Evolutionary conservation across 441 rosid species (phyloP).

Genomic region (Flueggea neowawraea): DNA sequence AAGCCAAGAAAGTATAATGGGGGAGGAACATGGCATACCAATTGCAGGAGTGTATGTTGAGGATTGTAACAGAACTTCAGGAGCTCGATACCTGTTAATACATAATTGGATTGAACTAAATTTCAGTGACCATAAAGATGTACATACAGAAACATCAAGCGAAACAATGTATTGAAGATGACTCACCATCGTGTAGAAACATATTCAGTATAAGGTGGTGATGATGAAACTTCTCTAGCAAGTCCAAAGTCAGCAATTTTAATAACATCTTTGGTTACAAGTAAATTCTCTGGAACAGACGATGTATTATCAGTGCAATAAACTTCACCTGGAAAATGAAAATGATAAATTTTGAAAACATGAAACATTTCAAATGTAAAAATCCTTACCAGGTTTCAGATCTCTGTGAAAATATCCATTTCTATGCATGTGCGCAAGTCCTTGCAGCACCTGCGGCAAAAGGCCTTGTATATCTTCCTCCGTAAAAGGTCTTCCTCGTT

Average conservation of each 20-base stretch:
- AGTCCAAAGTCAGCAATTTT: constrained; percentile 99
- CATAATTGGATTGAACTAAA: neutral
- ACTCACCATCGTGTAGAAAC: constrained; percentile 96
- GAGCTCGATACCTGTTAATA: constrained; percentile 84
- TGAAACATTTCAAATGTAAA: neutral
- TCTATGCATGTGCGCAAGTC: constrained; percentile 87
- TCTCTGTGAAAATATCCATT: constrained; percentile 96
- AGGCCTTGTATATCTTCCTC: constrained; percentile 77
- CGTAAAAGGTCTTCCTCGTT: constrained; percentile 63
- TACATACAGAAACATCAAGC: constrained; percentile 1
- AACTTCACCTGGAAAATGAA: neutral
- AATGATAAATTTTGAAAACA: neutral
- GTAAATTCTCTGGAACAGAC: constrained; percentile 55
- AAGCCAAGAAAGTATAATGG: neutral
- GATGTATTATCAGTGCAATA: neutral
- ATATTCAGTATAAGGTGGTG: constrained; percentile 88
- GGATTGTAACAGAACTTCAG: constrained; percentile 93
- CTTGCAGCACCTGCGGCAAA: constrained; percentile 91
- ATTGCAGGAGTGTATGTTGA: constrained; percentile 74
- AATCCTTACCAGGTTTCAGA: constrained; percentile 81
- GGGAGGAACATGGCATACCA: constrained; percentile 38
- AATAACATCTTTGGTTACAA: constrained; percentile 69
- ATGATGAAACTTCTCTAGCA: constrained; percentile 79
- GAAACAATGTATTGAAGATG: neutral
- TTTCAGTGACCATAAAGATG: neutral